Conservation (phyloP, 108 stramenopile genomes). For the Nitzschia sp. region DNA sequence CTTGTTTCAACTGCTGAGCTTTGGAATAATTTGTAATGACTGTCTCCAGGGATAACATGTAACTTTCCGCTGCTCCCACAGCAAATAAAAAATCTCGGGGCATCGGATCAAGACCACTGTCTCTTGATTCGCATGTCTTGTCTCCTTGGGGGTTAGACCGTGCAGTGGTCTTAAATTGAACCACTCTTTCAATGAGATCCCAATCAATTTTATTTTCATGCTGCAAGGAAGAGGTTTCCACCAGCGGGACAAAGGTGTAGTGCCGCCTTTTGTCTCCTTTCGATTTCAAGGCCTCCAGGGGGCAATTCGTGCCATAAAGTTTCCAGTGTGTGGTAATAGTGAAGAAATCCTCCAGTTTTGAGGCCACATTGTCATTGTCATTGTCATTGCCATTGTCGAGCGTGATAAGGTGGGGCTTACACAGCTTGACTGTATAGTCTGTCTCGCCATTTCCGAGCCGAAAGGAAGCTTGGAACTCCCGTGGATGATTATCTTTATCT, state of each 20-base stretch:
- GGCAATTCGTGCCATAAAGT: background rate
- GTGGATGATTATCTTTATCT: too few relatives aligned
- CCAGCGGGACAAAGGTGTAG: constrained; percentile 5
- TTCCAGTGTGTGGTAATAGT: background rate
- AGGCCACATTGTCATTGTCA: too few relatives aligned
- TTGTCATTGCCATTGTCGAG: too few relatives aligned
- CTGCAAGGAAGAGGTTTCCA: background rate
- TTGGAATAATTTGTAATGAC: background rate
- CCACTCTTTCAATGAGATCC: constrained; percentile 1
- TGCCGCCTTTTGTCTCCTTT: background rate
- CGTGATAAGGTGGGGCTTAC: too few relatives aligned
- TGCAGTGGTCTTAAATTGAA: too few relatives aligned
- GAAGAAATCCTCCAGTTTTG: background rate
- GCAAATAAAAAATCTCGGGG: constrained; percentile 56
- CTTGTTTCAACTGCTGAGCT: background rate
- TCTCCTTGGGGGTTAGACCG: too few relatives aligned
- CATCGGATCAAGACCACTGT: constrained; percentile 27
- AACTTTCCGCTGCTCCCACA: constrained; percentile 25
- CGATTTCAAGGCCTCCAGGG: background rate
- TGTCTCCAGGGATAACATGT: constrained; percentile 41
- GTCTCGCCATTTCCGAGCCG: too few relatives aligned
- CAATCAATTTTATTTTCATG: constrained; percentile 3
- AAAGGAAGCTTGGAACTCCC: too few relatives aligned
- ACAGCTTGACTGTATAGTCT: too few relatives aligned
- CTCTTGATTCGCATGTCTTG: background rate